Base-by-base conservation (phyloP, 179 eudicot species). In the Vitellaria paradoxa region DNA sequence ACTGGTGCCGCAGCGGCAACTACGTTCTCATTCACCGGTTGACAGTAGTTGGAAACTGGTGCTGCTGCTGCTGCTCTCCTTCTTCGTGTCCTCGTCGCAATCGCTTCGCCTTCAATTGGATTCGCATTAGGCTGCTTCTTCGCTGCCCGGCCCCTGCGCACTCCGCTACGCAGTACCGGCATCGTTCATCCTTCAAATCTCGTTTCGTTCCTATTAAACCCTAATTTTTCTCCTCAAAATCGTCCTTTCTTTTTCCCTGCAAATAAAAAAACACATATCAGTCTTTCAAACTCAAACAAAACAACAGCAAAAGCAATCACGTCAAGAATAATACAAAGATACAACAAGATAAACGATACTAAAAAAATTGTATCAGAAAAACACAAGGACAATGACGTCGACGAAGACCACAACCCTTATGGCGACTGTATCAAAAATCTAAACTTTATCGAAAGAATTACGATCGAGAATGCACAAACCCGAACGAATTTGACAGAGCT, bases 141-240 rank as follows among this genome's bases (percentile, higher is more conserved):
- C 21, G 83, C 74, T 79, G 80, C 65, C 81, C 93, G 83, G 72
- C 93, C 93, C 83, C 91, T 83, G 71, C 93, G 87, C 47, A 61
- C 91, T 82, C 88, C 89, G 64, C 87, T 79, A 78, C 91, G 90
- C 79, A 78, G 74, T 67, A 78, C 87, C 60, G 91, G 88, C 91
- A 87, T 89, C 82, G 71, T 89, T 87, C 92, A 89, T 87, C 85
- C 84, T 83, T 69, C 85, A 59, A 77, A 52, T 82, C 68, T 59
- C 87, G 83, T 87, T 53, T 5, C 56, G 1, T 52, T 52, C 78
- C 74, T n/a, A 14, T 46, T 55, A 24, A 72, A 76, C 74, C 80
- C 71, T 53, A 74, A 65, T 42, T 75, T 14, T 23, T 4, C 21
- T 59, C 78, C 30, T 56, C 11, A n/a, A 76, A 37, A 37, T 52